These are phyloP conservation scores for Ogataea trehaloabstinens DNA, from an alignment of 805 yeast species.

Conservation along the genomic window DNA sequence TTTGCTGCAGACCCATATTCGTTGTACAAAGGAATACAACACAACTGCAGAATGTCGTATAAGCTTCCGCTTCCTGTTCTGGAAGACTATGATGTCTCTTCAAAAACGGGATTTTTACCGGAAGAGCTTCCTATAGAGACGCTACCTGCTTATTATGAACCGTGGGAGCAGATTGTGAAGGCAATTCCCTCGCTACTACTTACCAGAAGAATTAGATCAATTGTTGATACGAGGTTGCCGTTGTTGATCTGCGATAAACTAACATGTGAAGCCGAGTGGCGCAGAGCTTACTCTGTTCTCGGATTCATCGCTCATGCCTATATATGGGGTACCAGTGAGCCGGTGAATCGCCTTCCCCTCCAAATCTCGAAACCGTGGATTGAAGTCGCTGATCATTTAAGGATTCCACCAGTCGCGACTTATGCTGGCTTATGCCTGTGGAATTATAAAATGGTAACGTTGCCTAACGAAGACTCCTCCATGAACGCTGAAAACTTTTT, in stretches of 20 bases:
- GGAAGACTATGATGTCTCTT: constrained; percentile 68
- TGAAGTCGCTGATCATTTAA: constrained; percentile 53
- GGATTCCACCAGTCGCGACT: constrained; percentile 83
- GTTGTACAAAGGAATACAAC: not conserved
- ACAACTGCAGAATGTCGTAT: constrained; percentile 20
- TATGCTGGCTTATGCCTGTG: constrained; percentile 86
- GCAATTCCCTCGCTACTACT: constrained; percentile 73
- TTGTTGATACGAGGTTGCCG: constrained; percentile 63
- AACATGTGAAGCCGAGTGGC: constrained; percentile 46
- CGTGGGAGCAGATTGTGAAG: constrained; percentile 73
- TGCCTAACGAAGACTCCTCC: constrained; percentile 36
- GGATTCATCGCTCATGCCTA: constrained; percentile 86
- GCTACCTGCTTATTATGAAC: constrained; percentile 58
- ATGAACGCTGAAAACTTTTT: constrained; percentile 39
- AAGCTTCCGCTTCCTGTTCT: constrained; percentile 45
- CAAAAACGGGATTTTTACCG: constrained; percentile 78
- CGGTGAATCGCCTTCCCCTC: constrained; percentile 62
- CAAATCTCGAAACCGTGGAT: constrained; percentile 72
- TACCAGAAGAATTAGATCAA: constrained; percentile 55
- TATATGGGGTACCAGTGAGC: constrained; percentile 75
- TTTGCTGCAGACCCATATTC: not conserved
- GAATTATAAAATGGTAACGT: constrained; percentile 66
- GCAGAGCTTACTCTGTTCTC: constrained; percentile 79
- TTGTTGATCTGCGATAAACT: constrained; percentile 49
- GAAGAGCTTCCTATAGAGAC: constrained; percentile 56